Percentiles rank a stretch among this genome's conserved stretches.
These are phyloP conservation scores for Populus deltoides DNA, from an alignment of 345 rosid species.

Conservation along the genomic window DNA sequence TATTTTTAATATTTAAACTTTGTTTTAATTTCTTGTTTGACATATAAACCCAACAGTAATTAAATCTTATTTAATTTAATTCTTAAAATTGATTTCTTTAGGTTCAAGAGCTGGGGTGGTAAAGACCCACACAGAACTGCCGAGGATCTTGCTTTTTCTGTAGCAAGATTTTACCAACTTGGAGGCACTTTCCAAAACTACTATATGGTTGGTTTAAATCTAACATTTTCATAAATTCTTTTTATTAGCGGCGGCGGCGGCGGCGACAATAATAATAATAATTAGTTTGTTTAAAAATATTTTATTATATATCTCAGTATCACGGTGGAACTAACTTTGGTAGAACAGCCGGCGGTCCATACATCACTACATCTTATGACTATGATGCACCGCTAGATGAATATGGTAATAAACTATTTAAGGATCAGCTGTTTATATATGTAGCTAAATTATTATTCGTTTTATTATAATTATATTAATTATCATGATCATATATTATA, in stretches of 20 bases:
- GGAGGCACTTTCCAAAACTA: conserved; percentile 66
- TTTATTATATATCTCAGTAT: conserved; percentile 34
- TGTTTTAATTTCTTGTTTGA: no score
- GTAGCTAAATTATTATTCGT: background rate
- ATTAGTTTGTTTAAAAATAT: no score
- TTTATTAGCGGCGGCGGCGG: no score
- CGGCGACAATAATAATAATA: background rate
- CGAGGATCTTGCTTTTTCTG: conserved; percentile 56
- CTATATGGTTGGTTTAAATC: conserved; percentile 46
- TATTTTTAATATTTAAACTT: no score
- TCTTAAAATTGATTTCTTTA: background rate
- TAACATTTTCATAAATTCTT: background rate
- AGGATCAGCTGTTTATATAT: accelerated
- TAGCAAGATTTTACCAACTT: conserved; percentile 52
- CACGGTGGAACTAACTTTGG: conserved; percentile 76
- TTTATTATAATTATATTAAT: background rate
- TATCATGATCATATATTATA: background rate
- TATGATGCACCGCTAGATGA: conserved; percentile 61
- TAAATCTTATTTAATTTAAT: no score
- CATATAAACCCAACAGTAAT: background rate
- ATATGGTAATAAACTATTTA: conserved; percentile 16
- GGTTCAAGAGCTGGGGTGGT: conserved; percentile 66
- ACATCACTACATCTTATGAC: conserved; percentile 58
- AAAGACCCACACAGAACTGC: conserved; percentile 52
- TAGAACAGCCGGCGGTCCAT: conserved; percentile 61